These are phyloP conservation scores for Aphanomyces invadans DNA, from an alignment of 352 stramenopile genomes.

Conservation along the genomic window DNA sequence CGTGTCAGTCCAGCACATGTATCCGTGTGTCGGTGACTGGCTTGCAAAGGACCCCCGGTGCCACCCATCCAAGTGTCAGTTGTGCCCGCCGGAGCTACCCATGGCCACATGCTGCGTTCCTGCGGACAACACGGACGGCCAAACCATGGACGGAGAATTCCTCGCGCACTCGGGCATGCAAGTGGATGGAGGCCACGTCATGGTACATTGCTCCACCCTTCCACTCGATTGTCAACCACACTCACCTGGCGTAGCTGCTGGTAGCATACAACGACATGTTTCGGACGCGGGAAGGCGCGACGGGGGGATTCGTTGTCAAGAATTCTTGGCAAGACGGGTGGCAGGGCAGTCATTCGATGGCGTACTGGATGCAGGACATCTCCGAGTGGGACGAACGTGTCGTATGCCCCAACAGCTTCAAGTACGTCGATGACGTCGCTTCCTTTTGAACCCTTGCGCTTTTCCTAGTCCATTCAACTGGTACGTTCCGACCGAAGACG, in stretches of 20 bases:
- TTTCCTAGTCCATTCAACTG: conserved; percentile 18
- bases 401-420: conserved; percentile 66
- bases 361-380: conserved; percentile 68
- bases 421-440: conserved; percentile 9
- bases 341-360: conserved; percentile 53
- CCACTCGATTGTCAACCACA: no score
- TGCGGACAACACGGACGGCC: conserved; percentile 35
- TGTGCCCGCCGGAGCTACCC: conserved; percentile 42
- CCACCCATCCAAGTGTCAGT: conserved; percentile 37
- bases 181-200: conserved; percentile 49
- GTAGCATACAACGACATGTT: conserved; percentile 62
- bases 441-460: not conserved
- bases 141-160: conserved; percentile 65
- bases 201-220: conserved; percentile 37
- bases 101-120: conserved; percentile 53
- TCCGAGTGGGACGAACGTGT: conserved; percentile 58
- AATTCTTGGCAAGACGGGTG: conserved; percentile 69
- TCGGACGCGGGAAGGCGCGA: conserved; percentile 50
- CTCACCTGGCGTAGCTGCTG: conserved; percentile 31
- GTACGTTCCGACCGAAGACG: conserved; percentile 16
- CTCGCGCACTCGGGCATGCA: conserved; percentile 46
- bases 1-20: conserved; percentile 52
- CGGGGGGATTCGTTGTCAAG: conserved; percentile 63
- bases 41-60: conserved; percentile 40
- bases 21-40: conserved; percentile 44